A percentile compares a stretch with the other conserved stretches of the same genome.
Evolutionary conservation across 768 basidiomycete species (phyloP).

Genomic region (Crepidotus variabilis): DNA sequence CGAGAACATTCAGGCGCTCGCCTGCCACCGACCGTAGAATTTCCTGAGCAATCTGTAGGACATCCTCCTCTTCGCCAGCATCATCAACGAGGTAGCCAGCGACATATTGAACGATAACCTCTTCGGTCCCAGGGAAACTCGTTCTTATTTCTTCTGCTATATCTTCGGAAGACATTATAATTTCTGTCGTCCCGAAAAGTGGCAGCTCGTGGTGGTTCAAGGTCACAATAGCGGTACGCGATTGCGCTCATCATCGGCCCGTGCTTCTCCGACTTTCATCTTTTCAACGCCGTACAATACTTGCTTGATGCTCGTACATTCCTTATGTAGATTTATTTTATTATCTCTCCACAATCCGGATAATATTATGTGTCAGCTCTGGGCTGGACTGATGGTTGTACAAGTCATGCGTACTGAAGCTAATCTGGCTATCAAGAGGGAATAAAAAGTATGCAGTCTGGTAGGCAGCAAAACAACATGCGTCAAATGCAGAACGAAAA

Average conservation of each 20-base stretch:
- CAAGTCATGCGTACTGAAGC: background rate
- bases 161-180: constrained; percentile 62
- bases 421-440: background rate
- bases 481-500: too few relatives aligned
- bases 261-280: too few relatives aligned
- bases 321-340: too few relatives aligned
- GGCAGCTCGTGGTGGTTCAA: too few relatives aligned
- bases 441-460: background rate
- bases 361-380: background rate
- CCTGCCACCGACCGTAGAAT: constrained; percentile 77
- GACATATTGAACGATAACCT: constrained; percentile 82
- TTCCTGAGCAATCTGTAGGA: constrained; percentile 69
- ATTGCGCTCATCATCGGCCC: too few relatives aligned
- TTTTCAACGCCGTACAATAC: too few relatives aligned
- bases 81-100: constrained; percentile 88
- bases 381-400: background rate
- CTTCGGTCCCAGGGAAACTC: constrained; percentile 73
- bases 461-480: too few relatives aligned
- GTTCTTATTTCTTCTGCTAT: constrained; percentile 77
- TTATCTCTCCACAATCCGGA: background rate
- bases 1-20: constrained; percentile 52
- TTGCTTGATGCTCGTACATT: too few relatives aligned
- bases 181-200: too few relatives aligned
- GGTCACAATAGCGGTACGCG: too few relatives aligned
- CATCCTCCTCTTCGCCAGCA: constrained; percentile 84